These are phyloP conservation scores for Gastrolobium villosum DNA, from an alignment of 306 rosid species.

Conservation along the genomic window DNA sequence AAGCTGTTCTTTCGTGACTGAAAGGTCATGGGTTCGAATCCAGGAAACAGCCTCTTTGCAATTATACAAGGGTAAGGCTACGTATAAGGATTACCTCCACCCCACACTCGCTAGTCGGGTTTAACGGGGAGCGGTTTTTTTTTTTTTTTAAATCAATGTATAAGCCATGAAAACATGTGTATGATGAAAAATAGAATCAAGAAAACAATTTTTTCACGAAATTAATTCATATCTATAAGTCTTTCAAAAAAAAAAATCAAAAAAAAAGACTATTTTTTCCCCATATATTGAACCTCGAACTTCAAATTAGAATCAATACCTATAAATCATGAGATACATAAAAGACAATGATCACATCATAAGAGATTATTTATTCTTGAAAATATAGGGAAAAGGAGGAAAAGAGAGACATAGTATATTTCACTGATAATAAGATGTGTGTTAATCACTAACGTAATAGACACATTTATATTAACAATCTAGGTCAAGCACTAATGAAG, in stretches of 20 bases:
- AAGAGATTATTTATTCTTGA: not conserved
- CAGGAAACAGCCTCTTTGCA: too few species aligned
- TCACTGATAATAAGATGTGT: conserved; percentile 3
- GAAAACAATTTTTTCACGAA: not conserved
- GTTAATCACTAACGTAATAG: not conserved
- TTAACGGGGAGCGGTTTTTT: too few species aligned
- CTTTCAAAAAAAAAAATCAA: not conserved
- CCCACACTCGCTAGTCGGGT: too few species aligned
- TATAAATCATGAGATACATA: not conserved
- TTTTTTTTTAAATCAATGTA: conserved; percentile 3
- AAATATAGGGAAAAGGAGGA: not conserved
- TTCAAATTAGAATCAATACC: not conserved
- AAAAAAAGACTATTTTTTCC: not conserved
- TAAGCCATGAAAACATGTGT: not conserved
- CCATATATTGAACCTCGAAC: conserved; percentile 6
- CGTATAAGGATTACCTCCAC: too few species aligned
- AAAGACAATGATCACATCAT: conserved; percentile 24
- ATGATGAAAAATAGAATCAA: not conserved
- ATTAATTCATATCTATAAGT: not conserved
- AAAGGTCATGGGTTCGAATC: too few species aligned
- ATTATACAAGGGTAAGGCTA: too few species aligned
- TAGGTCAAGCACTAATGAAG: not conserved
- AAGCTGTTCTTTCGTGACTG: too few species aligned
- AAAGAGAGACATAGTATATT: not conserved
- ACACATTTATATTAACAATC: not conserved